A percentile compares a stretch with the other conserved stretches of the same genome.
These are phyloP conservation scores for Myxozyma nipponensis DNA, from an alignment of 805 yeast genomes.

Conservation along the genomic window DNA sequence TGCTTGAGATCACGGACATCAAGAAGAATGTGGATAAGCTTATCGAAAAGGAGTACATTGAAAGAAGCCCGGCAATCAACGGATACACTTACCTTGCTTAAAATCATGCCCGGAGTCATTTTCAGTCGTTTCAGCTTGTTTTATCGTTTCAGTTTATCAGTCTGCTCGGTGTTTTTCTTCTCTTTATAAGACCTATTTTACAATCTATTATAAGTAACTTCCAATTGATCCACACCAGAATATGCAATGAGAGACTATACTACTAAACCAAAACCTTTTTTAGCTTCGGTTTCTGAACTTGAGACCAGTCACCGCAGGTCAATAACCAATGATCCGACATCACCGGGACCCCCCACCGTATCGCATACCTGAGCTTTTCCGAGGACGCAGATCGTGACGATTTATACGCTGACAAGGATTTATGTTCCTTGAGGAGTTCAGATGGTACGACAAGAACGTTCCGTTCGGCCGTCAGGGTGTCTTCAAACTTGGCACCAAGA, in stretches of 20 bases:
- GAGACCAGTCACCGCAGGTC: neutral
- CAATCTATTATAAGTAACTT: no score
- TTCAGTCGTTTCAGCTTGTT: neutral
- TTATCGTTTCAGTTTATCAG: neutral
- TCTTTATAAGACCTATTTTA: no score
- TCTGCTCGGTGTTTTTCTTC: neutral
- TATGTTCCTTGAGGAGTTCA: conserved; percentile 4
- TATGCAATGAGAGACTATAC: no score
- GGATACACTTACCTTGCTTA: conserved; percentile 23
- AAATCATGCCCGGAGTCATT: no score
- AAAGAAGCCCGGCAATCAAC: conserved; percentile 21
- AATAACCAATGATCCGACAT: conserved; percentile 40
- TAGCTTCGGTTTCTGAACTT: neutral
- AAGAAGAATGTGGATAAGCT: conserved; percentile 34
- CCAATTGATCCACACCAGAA: no score
- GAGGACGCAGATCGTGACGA: conserved; percentile 4
- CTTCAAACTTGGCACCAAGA: conserved; percentile 51
- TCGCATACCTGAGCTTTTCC: conserved; percentile 36
- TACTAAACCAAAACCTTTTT: no score
- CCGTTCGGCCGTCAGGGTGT: conserved; percentile 47
- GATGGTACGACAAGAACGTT: conserved; percentile 49
- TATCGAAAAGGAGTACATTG: conserved; percentile 33
- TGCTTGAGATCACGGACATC: conserved; percentile 32
- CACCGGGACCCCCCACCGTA: conserved; percentile 39
- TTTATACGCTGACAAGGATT: neutral